These are phyloP conservation scores for Urostyla sp. DNA, from an alignment of 73 alveolate species.

Conservation along the genomic window DNA sequence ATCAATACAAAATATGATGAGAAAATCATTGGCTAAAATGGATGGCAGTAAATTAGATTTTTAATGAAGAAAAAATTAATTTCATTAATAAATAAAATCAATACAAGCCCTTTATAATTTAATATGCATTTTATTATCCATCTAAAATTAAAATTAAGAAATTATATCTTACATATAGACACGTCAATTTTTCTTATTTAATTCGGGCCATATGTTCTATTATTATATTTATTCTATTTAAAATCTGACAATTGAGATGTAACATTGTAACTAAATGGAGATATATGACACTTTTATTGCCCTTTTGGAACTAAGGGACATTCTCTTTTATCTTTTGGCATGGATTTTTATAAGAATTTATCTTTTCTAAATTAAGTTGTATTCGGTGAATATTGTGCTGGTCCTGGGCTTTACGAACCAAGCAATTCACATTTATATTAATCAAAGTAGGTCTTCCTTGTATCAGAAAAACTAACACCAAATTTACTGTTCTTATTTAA, in stretches of 20 bases:
- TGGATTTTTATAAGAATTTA: constrained; percentile 1
- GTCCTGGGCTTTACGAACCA: constrained; percentile 50
- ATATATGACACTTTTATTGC: background rate
- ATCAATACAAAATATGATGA: constrained; percentile 30
- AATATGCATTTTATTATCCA: constrained; percentile 33
- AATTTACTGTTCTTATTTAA: constrained; percentile 15
- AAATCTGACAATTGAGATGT: background rate
- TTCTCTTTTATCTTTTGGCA: constrained; percentile 45
- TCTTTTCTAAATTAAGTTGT: background rate
- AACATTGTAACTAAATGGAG: constrained; percentile 33
- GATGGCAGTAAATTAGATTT: background rate
- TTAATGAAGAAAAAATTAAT: background rate
- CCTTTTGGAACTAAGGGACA: constrained; percentile 51
- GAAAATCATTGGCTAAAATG: constrained; percentile 9
- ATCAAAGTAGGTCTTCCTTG: constrained; percentile 20
- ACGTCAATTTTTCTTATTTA: constrained; percentile 40
- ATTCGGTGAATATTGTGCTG: constrained; percentile 38
- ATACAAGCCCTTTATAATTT: constrained; percentile 23
- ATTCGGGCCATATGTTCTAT: background rate
- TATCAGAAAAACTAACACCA: constrained; percentile 29
- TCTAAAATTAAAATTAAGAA: background rate
- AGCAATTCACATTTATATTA: constrained; percentile 32
- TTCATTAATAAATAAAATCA: background rate
- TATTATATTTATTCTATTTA: background rate
- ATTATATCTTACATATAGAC: constrained; percentile 21